phyloP scores from a whole-genome alignment of 352 stramenopile genomes.

The Globisporangium echinulatum region DNA sequence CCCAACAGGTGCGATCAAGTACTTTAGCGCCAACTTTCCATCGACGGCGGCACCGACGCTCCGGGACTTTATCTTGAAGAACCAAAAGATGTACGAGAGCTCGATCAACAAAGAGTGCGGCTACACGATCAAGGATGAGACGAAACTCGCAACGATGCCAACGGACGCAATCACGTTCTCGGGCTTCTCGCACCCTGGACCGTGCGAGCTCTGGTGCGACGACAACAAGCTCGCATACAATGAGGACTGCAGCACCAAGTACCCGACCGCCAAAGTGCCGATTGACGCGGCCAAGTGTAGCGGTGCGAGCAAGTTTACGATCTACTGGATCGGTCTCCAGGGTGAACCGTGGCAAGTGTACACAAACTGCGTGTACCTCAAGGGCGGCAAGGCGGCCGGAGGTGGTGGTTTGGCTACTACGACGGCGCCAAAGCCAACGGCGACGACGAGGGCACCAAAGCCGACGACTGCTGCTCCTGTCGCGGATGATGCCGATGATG shows the following conservation, averaged over 20 bases:
- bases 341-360: slow-evolving; percentile 56
- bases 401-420: slow-evolving; percentile 2
- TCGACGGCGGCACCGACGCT: slow-evolving; percentile 21
- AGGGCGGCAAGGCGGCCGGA: slow-evolving; percentile 6
- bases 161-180: slow-evolving; percentile 29
- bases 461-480: slow-evolving; percentile 10
- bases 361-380: slow-evolving; percentile 48
- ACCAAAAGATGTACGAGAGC: slow-evolving; percentile 18
- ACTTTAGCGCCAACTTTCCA: slow-evolving; percentile 21
- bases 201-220: slow-evolving; percentile 59
- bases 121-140: slow-evolving; percentile 24
- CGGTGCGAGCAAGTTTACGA: slow-evolving; percentile 16
- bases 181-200: slow-evolving; percentile 48
- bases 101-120: slow-evolving; percentile 14
- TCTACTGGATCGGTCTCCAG: slow-evolving; percentile 62
- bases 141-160: slow-evolving; percentile 25
- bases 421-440: slow-evolving; percentile 5
- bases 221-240: slow-evolving; percentile 43
- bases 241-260: slow-evolving; percentile 40
- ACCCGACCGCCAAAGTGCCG: slow-evolving; percentile 24
- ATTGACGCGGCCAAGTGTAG: slow-evolving; percentile 34
- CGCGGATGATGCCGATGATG: slow-evolving; percentile 7
- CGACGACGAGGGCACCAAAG: not conserved
- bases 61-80: slow-evolving; percentile 22
- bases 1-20: slow-evolving; percentile 16